Evolutionary conservation across 1,284 basidiomycete species (phyloP).

Genomic region (Sphagnurus paluster): DNA sequence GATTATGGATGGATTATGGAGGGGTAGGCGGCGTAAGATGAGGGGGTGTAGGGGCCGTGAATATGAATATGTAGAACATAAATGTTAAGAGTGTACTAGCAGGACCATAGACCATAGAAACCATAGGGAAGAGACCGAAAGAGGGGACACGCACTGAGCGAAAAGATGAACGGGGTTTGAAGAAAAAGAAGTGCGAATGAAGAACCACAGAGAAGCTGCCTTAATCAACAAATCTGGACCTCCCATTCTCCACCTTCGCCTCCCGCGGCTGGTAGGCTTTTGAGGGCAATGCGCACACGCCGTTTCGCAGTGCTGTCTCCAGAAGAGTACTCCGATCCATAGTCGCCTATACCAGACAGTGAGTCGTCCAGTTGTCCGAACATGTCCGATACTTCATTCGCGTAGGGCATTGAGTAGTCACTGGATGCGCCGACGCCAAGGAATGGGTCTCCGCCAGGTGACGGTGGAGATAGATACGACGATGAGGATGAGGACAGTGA

Average conservation of each 20-base stretch:
- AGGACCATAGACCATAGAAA: conserved; percentile 16
- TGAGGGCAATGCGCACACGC: conserved; percentile 63
- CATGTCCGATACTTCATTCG: conserved; percentile 33
- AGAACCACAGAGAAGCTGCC: conserved; percentile 18
- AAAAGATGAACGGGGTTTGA: conserved; percentile 5
- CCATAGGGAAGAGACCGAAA: no score
- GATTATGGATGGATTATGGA: neutral
- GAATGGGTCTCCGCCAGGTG: conserved; percentile 48
- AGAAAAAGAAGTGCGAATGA: conserved; percentile 5
- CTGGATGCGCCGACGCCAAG: conserved; percentile 48
- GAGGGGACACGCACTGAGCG: conserved; percentile 11
- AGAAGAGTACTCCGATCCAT: conserved; percentile 41
- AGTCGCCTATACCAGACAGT: conserved; percentile 23
- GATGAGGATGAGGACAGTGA: conserved; percentile 21
- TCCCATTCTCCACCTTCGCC: conserved; percentile 73
- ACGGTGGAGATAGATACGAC: conserved; percentile 24
- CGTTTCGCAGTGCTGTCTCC: conserved; percentile 38
- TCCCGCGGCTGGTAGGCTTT: conserved; percentile 57
- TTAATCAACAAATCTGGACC: conserved; percentile 67
- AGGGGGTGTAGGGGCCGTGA: neutral
- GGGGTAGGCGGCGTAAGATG: neutral
- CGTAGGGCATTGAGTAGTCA: conserved; percentile 37
- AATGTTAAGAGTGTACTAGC: conserved; percentile 19
- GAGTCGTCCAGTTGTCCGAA: conserved; percentile 31
- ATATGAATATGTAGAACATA: conserved; percentile 18